Percentiles rank a stretch among this genome's conserved stretches.
phyloP scores from a whole-genome alignment of 169 alveolate species.

The Condylostoma magnum region DNA sequence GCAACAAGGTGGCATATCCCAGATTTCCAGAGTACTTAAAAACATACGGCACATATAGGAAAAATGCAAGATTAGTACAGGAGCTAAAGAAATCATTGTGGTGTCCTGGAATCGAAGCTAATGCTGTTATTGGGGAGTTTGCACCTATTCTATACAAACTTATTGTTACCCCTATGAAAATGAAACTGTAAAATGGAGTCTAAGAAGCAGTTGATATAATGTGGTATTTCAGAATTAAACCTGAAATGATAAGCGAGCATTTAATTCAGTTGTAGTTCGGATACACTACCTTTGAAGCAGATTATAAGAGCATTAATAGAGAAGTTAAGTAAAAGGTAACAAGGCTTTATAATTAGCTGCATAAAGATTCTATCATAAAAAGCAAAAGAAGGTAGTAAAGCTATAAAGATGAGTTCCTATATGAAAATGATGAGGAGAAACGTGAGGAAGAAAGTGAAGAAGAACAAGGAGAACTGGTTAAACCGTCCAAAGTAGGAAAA shows the following conservation, averaged over 20 bases:
- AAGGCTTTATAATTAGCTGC: background rate
- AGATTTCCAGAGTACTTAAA: slow-evolving; percentile 94
- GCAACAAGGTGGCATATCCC: slow-evolving; percentile 68
- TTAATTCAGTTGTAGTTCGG: slow-evolving; percentile 20
- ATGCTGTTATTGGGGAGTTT: slow-evolving; percentile 19
- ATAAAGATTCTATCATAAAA: slow-evolving; percentile 24
- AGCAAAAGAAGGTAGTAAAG: slow-evolving; percentile 25
- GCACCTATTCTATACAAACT: slow-evolving; percentile 11
- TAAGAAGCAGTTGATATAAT: slow-evolving; percentile 1
- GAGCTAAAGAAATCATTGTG: slow-evolving; percentile 73
- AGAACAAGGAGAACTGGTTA: no score
- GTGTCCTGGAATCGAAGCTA: no score
- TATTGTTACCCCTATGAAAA: slow-evolving; percentile 14
- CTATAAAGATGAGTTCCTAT: no score
- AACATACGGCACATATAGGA: slow-evolving; percentile 86
- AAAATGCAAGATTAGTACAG: slow-evolving; percentile 84
- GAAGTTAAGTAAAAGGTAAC: background rate
- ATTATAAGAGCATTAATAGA: background rate
- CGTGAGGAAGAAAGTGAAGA: no score
- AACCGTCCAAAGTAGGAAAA: no score
- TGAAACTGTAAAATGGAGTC: background rate
- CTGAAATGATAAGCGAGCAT: slow-evolving; percentile 17
- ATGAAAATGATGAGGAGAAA: no score
- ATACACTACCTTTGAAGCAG: slow-evolving; percentile 4
- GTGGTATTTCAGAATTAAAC: background rate